Evolutionary conservation across 495 filamentous ascomycete species (phyloP), one percentile per base, ranked within the genome.

Genomic region (Staphylotrichum tortipilum): DNA sequence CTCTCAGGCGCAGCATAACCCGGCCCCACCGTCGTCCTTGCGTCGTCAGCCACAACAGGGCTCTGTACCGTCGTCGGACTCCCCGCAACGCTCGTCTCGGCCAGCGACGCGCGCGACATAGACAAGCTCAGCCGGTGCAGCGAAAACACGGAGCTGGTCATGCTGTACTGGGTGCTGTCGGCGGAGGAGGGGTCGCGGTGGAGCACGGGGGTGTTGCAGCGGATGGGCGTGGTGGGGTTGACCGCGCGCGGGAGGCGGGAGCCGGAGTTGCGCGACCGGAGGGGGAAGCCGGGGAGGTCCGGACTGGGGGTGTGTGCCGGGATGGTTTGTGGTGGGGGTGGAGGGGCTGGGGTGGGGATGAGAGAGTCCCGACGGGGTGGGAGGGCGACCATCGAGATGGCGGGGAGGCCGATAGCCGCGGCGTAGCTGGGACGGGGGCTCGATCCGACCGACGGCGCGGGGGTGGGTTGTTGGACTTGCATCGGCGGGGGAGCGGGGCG

Each of bases 141-240:
- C 42, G 58, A 62, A 23, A 67, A 65, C 7, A 54, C 51, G 1
- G 64, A 67, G 49, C 57, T 60, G 36, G 30, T 47, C 62, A 65
- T 60, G 56, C 64, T 67, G 42, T 54, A 55, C 35, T 63, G 63
- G 2, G 62, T 64, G 53, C 58, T 67, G 35, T 67, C 64, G 10
- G 64, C 62, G 3, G 61, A 60, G 0, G 62, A 62, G 0, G 53
- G 58, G 33, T 67, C 63, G n/a, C 58, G 60, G 42, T 56, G 41
- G 22, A 60, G 47, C 14, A 29, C 47, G 2, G 64, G 64, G 0
- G 64, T 65, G 40, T 37, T 53, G 14, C 62, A 55, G 2, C 64
- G 55, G 26, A 61, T 63, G 5, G 64, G 64, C 0, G 62, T 65
- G 14, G 57, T 39, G 9, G 61, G 59, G 36, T 62, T 62, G 31